phyloP scores from a whole-genome alignment of 164 flowering plant species.

The Paratinospora sagittata region DNA sequence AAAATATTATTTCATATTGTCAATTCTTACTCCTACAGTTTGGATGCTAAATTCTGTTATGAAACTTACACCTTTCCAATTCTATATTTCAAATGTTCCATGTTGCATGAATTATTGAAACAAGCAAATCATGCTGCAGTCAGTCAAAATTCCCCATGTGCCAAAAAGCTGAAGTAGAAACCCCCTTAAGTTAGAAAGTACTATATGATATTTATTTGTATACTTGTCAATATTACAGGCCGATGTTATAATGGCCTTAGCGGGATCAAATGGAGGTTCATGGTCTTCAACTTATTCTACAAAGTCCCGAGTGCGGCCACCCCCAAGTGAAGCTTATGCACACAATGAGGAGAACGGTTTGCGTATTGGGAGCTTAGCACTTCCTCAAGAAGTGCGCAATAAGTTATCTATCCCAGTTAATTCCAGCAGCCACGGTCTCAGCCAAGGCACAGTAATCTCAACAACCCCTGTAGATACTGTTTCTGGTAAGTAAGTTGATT shows the following conservation, averaged over 20 bases:
- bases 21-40: too few relatives aligned
- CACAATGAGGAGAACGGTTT: constrained; percentile 37
- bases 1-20: too few relatives aligned
- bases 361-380: constrained; percentile 22
- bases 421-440: constrained; percentile 30
- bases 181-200: too few relatives aligned
- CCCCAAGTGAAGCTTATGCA: constrained; percentile 26
- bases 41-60: too few relatives aligned
- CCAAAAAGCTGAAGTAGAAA: too few relatives aligned
- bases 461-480: constrained; percentile 21
- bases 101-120: too few relatives aligned
- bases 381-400: constrained; percentile 34
- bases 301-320: constrained; percentile 31
- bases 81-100: too few relatives aligned
- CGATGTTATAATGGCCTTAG: constrained; percentile 87
- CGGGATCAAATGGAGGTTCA: constrained; percentile 92
- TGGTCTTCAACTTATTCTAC: constrained; percentile 74
- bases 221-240: constrained; percentile 49
- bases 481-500: not conserved
- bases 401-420: constrained; percentile 29
- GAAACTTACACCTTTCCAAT: too few relatives aligned
- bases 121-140: too few relatives aligned
- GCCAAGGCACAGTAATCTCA: constrained; percentile 31
- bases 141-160: too few relatives aligned
- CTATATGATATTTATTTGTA: not conserved